Base-by-base conservation (phyloP, 2,329 filamentous ascomycete species). In the Westerdykella aurantiaca region DNA sequence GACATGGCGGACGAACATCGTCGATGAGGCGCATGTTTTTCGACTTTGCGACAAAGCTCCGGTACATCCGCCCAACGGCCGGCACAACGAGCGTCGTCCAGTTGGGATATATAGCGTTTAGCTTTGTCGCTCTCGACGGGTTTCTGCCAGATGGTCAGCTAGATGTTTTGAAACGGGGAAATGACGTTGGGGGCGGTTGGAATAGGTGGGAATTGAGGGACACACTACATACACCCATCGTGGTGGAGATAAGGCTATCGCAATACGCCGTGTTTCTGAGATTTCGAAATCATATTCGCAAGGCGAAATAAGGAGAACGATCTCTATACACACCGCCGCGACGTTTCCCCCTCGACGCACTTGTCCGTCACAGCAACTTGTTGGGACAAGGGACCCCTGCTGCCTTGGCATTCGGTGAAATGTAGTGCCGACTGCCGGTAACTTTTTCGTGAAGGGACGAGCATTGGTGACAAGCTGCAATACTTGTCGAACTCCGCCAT, bases 11-110 rank as follows among this genome's bases (percentile, higher is more conserved):
- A 64, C 80, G 58, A 83, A 96, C 91, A 95, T 69, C 80, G 80
- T 67, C 87, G 81, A 48, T 86, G 80, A 34, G 89, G 85, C 57
- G 89, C 87, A 77, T 98, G 91, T 69, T 98, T 97, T 61, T 85
- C 86, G 60, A 97, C 79, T 71, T 98, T 98, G 66, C 91, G 82
- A 58, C 93, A 83, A 51, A 95, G 78, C 71, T 97, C 91, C 21
- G 88, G 87, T 23, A 97, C 79, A 23, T 86, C 81, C 54, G 82
- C 76, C 93, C 93, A 98, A 66, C 83, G 83, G 41, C 86, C 89
- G 60, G 91, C 83, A 69, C 88, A 95, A 61, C 93, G 85, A 53
- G 88, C 89, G 56, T 83, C 79, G 67, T 97, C 88, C 61, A 98
- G 80, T 69, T 82, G 81, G 64, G 80, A 77, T 55, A 95, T 78